Evolutionary conservation across 805 yeast species (phyloP), one percentile per base, ranked within the genome.

Genomic region (Monosporozyma unispora): DNA sequence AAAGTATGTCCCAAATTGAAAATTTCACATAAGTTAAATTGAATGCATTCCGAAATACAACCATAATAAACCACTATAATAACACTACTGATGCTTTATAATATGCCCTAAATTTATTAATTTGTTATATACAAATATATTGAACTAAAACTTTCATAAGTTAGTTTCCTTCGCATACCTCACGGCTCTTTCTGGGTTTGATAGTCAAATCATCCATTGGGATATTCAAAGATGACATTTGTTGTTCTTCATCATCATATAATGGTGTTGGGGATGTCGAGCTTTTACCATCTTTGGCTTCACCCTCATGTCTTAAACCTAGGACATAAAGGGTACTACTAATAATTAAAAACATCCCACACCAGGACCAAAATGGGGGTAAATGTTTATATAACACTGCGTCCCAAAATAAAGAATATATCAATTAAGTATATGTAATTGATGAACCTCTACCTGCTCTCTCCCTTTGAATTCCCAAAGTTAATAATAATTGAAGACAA

Each of bases 391-490:
- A 89, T 27, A 88, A 68, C 0, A 79, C 42, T 31, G 79, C 69
- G 61, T 89, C 96, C 79, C 89, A 82, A 33, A 84, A 50, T n/a
- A 87, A 69, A 0, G 96, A 90, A 68, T 83, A 87, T 1, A 89
- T 69, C 73, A 89, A 75, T 59, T 82, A 86, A 1, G 89, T 75
- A 63, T 90, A 90, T 2, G 77, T 69, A 79, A 87, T 81, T 52
- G 85, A 74, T 11, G 89, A 74, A 0, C 89, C 87, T 49, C 85
- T 75, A 3, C 87, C 80, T 0, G 96, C 95, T 47, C 72, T 70
- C 53, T 86, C 96, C 47, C 87, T 72, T 63, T 87, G 95, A 45
- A 89, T 76, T 0, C 96, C 96, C 10, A 87, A 80, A 0, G 96
- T 86, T 45, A 85, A 67, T 37, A 82, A 69, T 58, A 80, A 82